Base-by-base conservation (phyloP, 1,284 basidiomycete species). In the Fomitiporia mediterranea region DNA sequence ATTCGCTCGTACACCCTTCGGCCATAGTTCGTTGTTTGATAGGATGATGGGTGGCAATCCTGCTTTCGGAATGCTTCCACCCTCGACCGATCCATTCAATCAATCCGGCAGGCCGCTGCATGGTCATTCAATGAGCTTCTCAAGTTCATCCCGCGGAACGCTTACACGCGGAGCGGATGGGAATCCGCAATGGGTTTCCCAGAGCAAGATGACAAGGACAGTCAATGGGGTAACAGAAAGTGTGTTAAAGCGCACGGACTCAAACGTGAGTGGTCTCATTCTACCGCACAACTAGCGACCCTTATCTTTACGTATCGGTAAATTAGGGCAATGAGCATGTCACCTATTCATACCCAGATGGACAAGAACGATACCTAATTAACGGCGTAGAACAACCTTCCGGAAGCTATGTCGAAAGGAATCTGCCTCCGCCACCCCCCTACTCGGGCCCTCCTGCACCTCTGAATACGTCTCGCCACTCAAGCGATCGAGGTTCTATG, bases 251-350 rank as follows among this genome's bases (percentile, higher is more conserved):
- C 75, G 77, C 43, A 70, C 72, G 49, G 85, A 89, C 63, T 74
- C 72, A 46, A 68, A 80, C 52, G 87, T 87, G 64, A 55, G 71
- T 60, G 15, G 17, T 4, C 56, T 42, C 21, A 15, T 47, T 25
- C 13, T n/a, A 25, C 17, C 8, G 8, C n/a, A 4, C 15, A 50
- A 2, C 23, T 25, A 5, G 17, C 23, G n/a, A n/a, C 4, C 32
- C 38, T 21, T 28, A 21, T 35, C 9, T 38, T 57, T 53, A 53
- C 19, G 28, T 57, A 25, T 37, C 15, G 19, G 15, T 19, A 28
- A 56, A 11, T 17, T 40, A 90, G 86, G 87, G 88, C 2, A 88
- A 86, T 60, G 83, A 86, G 62, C 84, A 88, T 65, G 71, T 85
- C 40, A 82, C 77, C 2, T 79, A 80, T 50, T 81, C 75, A 3